Percentiles rank a stretch among this genome's conserved stretches.
Evolutionary conservation across 768 basidiomycete species (phyloP).

Genomic region (Podaxis sp.): DNA sequence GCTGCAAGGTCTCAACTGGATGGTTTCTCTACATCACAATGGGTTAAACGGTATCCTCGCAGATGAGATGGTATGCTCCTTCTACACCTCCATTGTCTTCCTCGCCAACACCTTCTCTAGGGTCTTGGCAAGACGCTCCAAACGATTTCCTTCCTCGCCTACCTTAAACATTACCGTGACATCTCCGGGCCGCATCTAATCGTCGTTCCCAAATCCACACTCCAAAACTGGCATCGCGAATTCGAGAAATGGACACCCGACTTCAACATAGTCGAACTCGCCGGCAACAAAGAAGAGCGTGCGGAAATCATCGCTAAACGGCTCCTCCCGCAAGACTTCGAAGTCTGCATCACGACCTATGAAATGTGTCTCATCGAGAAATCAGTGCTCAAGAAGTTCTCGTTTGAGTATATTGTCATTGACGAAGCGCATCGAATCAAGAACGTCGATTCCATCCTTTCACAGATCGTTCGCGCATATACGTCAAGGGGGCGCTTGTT

Average conservation of each 20-base stretch:
- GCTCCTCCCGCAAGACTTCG: conserved; percentile 84
- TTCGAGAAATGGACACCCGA: conserved; percentile 90
- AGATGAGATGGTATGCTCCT: conserved; percentile 77
- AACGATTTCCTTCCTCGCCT: conserved; percentile 95
- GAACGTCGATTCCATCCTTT: conserved; percentile 94
- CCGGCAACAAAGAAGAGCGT: conserved; percentile 89
- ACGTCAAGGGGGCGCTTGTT: conserved; percentile 83
- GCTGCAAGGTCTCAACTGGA: conserved; percentile 94
- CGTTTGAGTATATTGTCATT: conserved; percentile 96
- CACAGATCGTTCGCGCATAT: conserved; percentile 91
- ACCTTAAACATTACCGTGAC: conserved; percentile 80
- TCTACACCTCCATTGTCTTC: conserved; percentile 1
- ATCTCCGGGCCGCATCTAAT: conserved; percentile 85
- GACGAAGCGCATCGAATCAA: conserved; percentile 99
- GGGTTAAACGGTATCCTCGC: conserved; percentile 96
- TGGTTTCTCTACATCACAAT: conserved; percentile 94
- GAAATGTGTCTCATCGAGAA: conserved; percentile 97
- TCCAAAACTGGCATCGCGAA: conserved; percentile 96
- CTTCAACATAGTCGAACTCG: conserved; percentile 74
- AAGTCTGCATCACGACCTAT: conserved; percentile 94
- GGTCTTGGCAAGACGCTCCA: conserved; percentile 98
- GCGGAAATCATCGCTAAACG: conserved; percentile 72
- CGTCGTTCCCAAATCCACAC: conserved; percentile 97
- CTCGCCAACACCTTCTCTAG: conserved; percentile 30
- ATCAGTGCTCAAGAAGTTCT: conserved; percentile 87